Conservation (phyloP, 2,329 filamentous ascomycete genomes). For the Acarospora socialis region DNA sequence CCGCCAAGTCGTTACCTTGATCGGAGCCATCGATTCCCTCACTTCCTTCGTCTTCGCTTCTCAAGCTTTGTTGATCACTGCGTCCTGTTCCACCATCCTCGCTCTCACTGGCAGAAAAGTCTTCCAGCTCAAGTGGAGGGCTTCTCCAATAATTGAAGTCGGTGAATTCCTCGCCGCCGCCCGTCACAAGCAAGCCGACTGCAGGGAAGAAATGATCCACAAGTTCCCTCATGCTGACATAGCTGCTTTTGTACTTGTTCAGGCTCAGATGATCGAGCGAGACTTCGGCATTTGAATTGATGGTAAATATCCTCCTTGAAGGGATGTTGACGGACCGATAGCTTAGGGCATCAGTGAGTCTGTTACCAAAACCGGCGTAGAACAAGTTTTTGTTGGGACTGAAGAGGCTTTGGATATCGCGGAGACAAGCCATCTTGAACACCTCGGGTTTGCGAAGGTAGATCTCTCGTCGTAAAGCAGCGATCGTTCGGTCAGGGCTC, state of each 20-base stretch:
- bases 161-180: constrained; percentile 85
- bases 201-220: constrained; percentile 98
- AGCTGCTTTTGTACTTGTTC: constrained; percentile 92
- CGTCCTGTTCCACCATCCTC: constrained; percentile 29
- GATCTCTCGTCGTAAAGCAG: constrained; percentile 77
- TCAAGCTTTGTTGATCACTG: constrained; percentile 38
- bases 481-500: constrained; percentile 88
- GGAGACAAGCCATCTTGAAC: constrained; percentile 97
- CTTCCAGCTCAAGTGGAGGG: constrained; percentile 64
- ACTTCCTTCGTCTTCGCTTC: constrained; percentile 39
- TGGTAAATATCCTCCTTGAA: constrained; percentile 88
- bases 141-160: constrained; percentile 97
- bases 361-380: constrained; percentile 93
- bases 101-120: constrained; percentile 74
- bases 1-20: constrained; percentile 36
- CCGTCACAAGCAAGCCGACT: constrained; percentile 69
- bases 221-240: constrained; percentile 92
- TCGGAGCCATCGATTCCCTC: constrained; percentile 35
- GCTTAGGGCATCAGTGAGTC: constrained; percentile 87
- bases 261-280: constrained; percentile 77
- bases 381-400: constrained; percentile 66
- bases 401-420: constrained; percentile 86
- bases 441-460: constrained; percentile 95
- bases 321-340: constrained; percentile 95
- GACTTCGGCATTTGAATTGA: constrained; percentile 95